Base-by-base conservation (phyloP, 2,329 filamentous ascomycete species). In the Lecanicillium sp. region DNA sequence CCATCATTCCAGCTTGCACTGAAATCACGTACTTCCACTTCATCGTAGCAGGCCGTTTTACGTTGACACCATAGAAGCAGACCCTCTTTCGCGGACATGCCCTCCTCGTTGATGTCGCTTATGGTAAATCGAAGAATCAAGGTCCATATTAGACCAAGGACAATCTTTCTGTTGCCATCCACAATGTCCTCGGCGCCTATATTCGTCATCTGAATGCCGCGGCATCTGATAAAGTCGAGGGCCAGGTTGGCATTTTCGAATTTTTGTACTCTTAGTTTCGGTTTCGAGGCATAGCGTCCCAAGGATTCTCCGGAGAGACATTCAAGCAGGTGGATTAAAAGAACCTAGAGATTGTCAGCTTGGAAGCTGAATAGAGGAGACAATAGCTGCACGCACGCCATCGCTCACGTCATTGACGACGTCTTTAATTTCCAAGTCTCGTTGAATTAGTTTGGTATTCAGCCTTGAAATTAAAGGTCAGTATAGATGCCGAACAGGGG, bases 181-280 rank as follows among this genome's bases (percentile, higher is more conserved):
- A 98, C 92, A 17, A 98, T 86, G 71, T 98, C 92, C 63, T 96
- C 92, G 7, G 92, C 92, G 38, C 92, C 92, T 54, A 96, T 96
- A 52, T 98, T 98, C 49, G 88, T 95, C 82, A 98, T 86, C 60
- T 95, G 90, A 47, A 98, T 96, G 15, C 87, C 83, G 51, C 88
- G 73, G 42, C 78, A 80, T 57, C 85, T 94, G 67, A 98, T 88
- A 54, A 92, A 98, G 62, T 95, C 82, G 45, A 98, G 79, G 35
- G 87, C 86, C 51, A 89, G 82, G 68, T 96, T 96, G 60, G 92
- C 90, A 74, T 98, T 98, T 62, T 98, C 92, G 63, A 96, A 98
- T 51, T 80, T 82, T 67, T 98, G 92, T 37, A 98, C 92, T 42
- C 92, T 87, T 50, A 98, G 73, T 66, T 95, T 95, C 29, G 92